A percentile compares a stretch with the other conserved stretches of the same genome.
phyloP scores from a whole-genome alignment of 2,329 filamentous ascomycete species.

The Penicillium aurantiogriseum region DNA sequence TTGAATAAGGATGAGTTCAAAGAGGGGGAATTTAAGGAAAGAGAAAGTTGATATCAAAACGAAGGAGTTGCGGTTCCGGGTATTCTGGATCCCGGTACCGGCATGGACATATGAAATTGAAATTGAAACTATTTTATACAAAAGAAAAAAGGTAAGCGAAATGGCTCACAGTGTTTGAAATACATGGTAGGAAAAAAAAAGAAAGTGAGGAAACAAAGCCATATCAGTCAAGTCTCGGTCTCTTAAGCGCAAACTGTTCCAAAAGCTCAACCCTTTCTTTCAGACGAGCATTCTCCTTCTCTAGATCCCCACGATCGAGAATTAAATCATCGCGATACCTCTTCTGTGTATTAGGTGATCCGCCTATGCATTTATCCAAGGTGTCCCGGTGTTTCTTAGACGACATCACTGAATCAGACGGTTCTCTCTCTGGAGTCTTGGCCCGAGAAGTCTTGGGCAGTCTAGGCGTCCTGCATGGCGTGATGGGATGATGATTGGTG shows the following conservation, averaged over 20 bases:
- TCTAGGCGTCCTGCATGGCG: background rate
- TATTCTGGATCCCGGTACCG: slow-evolving; percentile 4
- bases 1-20: too few species aligned
- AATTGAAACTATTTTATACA: background rate
- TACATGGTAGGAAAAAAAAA: background rate
- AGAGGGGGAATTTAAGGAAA: background rate
- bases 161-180: background rate
- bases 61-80: background rate
- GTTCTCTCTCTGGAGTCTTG: background rate
- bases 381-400: background rate
- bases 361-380: background rate
- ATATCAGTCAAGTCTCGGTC: background rate
- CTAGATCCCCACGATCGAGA: background rate
- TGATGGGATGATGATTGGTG: background rate
- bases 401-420: background rate
- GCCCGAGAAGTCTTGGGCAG: background rate
- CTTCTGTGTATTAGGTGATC: background rate
- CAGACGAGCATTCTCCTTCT: background rate
- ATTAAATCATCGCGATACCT: background rate
- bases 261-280: background rate
- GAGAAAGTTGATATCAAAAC: background rate
- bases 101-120: background rate
- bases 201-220: background rate
- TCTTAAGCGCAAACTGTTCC: background rate
- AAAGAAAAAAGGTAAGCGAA: background rate